These are phyloP conservation scores for Fusarium sp. DNA, from an alignment of 2,329 filamentous ascomycete species.

Conservation along the genomic window DNA sequence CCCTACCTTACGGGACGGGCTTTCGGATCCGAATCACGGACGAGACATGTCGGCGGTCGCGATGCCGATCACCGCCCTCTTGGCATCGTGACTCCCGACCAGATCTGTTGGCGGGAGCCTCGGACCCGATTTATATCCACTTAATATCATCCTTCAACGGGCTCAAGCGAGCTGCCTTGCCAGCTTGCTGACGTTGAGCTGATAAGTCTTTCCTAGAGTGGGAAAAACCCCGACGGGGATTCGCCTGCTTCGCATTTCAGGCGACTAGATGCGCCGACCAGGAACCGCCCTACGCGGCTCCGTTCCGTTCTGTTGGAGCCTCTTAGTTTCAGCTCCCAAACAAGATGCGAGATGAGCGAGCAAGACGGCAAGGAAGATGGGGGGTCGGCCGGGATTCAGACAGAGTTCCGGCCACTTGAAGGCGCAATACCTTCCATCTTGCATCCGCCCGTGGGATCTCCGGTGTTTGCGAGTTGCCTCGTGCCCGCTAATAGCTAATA, in stretches of 20 bases:
- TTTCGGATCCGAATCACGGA: constrained; percentile 34
- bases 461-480: constrained; percentile 7
- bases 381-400: constrained; percentile 27
- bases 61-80: constrained; percentile 8
- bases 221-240: constrained; percentile 38
- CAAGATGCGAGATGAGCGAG: constrained; percentile 35
- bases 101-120: neutral
- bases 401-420: constrained; percentile 9
- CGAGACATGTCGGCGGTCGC: constrained; percentile 12
- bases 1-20: constrained; percentile 3
- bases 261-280: constrained; percentile 11
- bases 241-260: constrained; percentile 2
- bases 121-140: neutral
- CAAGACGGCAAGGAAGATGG: constrained; percentile 8
- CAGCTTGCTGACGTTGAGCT: neutral
- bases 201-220: constrained; percentile 4
- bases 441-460: constrained; percentile 21
- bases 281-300: constrained; percentile 4
- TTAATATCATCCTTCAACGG: constrained; percentile 3
- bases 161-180: constrained; percentile 6
- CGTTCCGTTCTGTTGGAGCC: constrained; percentile 3
- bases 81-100: neutral
- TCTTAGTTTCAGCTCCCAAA: constrained; percentile 2
- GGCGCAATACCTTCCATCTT: constrained; percentile 32
- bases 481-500: constrained; percentile 2